Evolutionary conservation across 108 stramenopile species (phyloP), one percentile per base, ranked within the genome.

Genomic region (Discostella stelligeroides): DNA sequence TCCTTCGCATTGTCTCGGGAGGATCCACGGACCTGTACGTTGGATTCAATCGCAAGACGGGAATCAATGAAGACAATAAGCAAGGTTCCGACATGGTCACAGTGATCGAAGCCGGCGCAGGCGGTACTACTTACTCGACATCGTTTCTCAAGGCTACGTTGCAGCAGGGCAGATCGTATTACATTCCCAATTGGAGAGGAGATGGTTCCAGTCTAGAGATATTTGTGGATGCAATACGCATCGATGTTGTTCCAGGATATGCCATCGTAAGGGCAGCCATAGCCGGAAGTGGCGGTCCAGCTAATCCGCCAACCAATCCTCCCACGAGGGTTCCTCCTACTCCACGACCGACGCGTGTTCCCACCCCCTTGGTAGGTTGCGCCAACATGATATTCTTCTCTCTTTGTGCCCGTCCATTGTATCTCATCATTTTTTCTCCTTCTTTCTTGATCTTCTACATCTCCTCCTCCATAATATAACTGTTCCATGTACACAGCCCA

Each of bases 21-120:
- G 28, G 60, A 0, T 9, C 13, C 9, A 27, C 17, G 9, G 75
- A 76, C 41, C 34, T 68, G 48, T 76, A 59, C 62, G 28, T 76
- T 17, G 75, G 75, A 6, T 76, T 76, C 51, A 76, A 76, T 60
- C 75, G 68, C 37, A 60, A 49, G 13, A 45, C 30, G 9, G 75
- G 75, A 6, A 46, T 76, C 9, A 76, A 76, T 47, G 9, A 37
- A 0, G 68, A 67, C 21, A 62, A 60, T 15, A 62, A 69, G 15
- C 13, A 63, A 30, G 75, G 48, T 1, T 27, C 46, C 7, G 46
- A 69, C 49, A 30, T 47, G 68, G 75, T 76, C 0, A 70, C 68
- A 1, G 20, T 76, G 10, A 28, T 63, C 21, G 41, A 62, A 29
- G 66, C 57, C 25, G 51, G 60, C 10, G 15, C 15, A 6, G 61